Percentiles rank a stretch among this genome's conserved stretches.
Evolutionary conservation across 306 rosid genomes (phyloP).

Genomic region (Sicyos baderoa): DNA sequence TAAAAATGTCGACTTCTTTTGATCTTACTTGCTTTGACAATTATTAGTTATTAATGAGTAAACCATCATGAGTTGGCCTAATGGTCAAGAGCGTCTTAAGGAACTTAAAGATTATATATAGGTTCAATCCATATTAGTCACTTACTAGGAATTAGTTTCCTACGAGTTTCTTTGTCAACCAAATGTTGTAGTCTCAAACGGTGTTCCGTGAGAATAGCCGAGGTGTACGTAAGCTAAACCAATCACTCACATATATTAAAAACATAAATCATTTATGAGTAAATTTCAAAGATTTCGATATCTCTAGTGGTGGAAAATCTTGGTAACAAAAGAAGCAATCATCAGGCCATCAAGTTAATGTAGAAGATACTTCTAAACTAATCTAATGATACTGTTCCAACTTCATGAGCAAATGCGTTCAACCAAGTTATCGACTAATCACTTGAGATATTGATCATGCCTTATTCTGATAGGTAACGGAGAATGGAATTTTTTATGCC

Average conservation of each 20-base stretch:
- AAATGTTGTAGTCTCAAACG: too few relatives aligned
- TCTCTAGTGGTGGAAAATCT: background rate
- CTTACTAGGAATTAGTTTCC: too few relatives aligned
- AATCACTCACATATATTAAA: too few relatives aligned
- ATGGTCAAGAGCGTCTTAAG: too few relatives aligned
- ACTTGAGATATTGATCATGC: slow-evolving; percentile 18
- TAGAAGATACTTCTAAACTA: background rate
- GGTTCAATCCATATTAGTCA: too few relatives aligned
- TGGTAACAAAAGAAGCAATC: slow-evolving; percentile 6
- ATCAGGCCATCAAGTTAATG: background rate
- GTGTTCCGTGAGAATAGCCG: too few relatives aligned
- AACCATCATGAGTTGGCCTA: too few relatives aligned
- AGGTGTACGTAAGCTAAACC: too few relatives aligned
- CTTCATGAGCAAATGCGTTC: background rate
- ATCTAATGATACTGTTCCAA: background rate
- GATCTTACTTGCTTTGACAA: background rate
- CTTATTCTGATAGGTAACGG: slow-evolving; percentile 41
- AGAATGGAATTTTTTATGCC: slow-evolving; percentile 62
- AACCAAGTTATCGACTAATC: background rate
- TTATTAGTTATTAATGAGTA: background rate
- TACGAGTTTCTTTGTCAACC: too few relatives aligned
- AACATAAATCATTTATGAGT: too few relatives aligned
- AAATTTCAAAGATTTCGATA: background rate
- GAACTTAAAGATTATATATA: too few relatives aligned
- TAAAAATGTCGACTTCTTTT: background rate